Percentiles rank a stretch among this genome's conserved stretches.
Evolutionary conservation across 202 grass and related monocot species (phyloP).

Genomic region (Zoysia matrella): DNA sequence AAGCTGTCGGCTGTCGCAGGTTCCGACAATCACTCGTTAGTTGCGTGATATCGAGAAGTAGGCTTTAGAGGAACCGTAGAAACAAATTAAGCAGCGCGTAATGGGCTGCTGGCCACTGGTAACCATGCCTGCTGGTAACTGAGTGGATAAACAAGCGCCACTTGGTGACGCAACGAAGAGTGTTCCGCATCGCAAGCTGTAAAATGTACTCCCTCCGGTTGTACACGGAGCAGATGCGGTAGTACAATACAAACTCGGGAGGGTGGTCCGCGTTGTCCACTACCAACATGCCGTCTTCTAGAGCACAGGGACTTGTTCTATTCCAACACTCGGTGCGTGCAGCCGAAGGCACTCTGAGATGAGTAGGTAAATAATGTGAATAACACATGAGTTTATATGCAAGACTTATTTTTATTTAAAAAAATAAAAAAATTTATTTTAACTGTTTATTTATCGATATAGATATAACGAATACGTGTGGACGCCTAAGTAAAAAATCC

Average conservation of each 20-base stretch:
- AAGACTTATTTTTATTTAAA: too few relatives aligned
- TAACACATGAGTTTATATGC: too few relatives aligned
- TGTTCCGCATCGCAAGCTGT: not conserved
- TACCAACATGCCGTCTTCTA: too few relatives aligned
- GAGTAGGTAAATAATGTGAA: too few relatives aligned
- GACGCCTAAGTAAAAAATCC: too few relatives aligned
- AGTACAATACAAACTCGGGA: too few relatives aligned
- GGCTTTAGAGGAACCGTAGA: slow-evolving; percentile 12
- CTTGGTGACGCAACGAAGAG: not conserved
- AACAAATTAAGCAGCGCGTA: not conserved
- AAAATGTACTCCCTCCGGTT: not conserved
- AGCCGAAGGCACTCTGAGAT: too few relatives aligned
- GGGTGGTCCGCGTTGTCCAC: not conserved
- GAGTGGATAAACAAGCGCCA: not conserved
- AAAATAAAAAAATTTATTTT: too few relatives aligned
- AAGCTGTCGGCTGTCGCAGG: too few relatives aligned
- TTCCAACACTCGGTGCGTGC: too few relatives aligned
- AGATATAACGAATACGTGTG: too few relatives aligned
- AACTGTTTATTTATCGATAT: not conserved
- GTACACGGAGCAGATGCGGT: not conserved
- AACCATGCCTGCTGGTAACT: not conserved
- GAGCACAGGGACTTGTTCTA: too few relatives aligned
- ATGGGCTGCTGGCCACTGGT: not conserved
- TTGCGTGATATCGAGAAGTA: slow-evolving; percentile 4
- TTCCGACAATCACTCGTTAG: not conserved